Base-by-base conservation (phyloP, 306 rosid species). In the Vigna hirtella region DNA sequence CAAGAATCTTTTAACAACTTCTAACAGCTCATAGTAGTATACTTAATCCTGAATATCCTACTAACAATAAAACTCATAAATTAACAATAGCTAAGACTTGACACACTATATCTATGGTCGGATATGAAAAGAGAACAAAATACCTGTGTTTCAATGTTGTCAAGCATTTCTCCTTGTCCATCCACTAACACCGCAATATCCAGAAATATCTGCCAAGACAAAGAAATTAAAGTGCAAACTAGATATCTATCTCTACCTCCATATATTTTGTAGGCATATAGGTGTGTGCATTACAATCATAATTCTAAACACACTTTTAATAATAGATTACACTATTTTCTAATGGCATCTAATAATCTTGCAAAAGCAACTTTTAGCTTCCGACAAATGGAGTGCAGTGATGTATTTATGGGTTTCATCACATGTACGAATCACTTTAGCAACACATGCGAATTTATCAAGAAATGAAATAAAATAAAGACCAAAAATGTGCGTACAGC, bases 121-220 rank as follows among this genome's bases (percentile, higher is more conserved):
- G 14, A 13, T 5, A 59, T 63, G 69, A 47, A 66, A 66, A 66
- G 70, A 10, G 22, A 52, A 77, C 16, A 77, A 71, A 75, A 81
- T 88, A 91, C 98, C 84, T 91, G 98, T 45, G 95, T 67, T 86
- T 95, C 98, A 38, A 95, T 95, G 77, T 92, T 92, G 86, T 92
- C 85, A 47, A 95, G 98, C 87, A 95, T 83, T 70, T 92, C 98
- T 55, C 98, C 98, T 70, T 92, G 98, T 12, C 97, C 91, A 73
- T 92, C 97, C 58, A 95, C 98, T 81, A 95, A 81, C 72, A 95
- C 98, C 0, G 98, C 96, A 90, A 95, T 89, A 53, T 92, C 98
- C 78, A 92, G 72, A 86, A 90, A 95, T 86, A 91, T 93, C 98
- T 95, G 92, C 83, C 81, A 12, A 55, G 49, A 69, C 66, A 81